phyloP scores from a whole-genome alignment of 2,329 filamentous ascomycete species.

The Phialophora macrospora region DNA sequence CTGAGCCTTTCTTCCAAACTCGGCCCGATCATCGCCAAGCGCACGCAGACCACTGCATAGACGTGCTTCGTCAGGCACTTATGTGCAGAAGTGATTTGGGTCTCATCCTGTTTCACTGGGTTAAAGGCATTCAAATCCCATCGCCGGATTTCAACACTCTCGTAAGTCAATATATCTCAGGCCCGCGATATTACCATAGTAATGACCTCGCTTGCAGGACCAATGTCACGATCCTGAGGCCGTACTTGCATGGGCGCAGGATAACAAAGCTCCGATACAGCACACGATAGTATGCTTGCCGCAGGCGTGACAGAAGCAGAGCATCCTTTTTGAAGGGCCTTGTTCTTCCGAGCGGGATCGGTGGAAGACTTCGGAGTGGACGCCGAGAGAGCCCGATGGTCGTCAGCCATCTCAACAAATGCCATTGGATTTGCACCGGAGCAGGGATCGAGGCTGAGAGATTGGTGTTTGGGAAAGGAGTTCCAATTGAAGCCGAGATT shows the following conservation, averaged over 20 bases:
- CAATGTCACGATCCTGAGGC: conserved; percentile 12
- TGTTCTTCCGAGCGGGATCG: not conserved
- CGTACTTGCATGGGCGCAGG: conserved; percentile 7
- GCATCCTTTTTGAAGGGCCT: conserved; percentile 1
- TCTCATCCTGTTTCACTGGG: conserved; percentile 10
- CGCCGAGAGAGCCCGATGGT: no score
- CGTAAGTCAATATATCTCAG: not conserved
- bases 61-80: conserved; percentile 13
- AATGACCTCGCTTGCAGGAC: not conserved
- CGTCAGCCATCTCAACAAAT: no score
- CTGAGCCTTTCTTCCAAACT: conserved; percentile 14
- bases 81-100: conserved; percentile 13
- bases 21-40: conserved; percentile 5
- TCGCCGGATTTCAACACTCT: conserved; percentile 14
- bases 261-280: not conserved
- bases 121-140: conserved; percentile 4
- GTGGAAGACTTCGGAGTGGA: not conserved
- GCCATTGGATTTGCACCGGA: no score
- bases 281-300: not conserved
- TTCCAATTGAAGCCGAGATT: no score
- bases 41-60: conserved; percentile 16
- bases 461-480: no score
- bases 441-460: no score
- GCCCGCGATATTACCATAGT: not conserved
- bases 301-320: conserved; percentile 10